Conservation (phyloP, 225 moss, liverwort and hornwort genomes). For the Polytrichum formosum region DNA sequence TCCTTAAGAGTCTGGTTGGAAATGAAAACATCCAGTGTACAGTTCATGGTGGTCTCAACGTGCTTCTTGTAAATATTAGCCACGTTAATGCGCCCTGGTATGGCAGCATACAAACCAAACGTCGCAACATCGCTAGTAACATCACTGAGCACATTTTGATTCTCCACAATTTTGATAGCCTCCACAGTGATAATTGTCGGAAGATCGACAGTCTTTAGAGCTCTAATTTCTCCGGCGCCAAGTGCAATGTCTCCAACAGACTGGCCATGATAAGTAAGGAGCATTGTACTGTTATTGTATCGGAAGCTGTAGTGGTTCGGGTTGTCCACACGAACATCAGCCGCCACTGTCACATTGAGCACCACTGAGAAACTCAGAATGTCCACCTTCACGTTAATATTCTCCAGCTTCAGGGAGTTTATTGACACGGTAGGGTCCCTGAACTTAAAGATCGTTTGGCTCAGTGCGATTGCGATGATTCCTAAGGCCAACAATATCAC, state of each 20-base stretch:
- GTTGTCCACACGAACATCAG: slow-evolving; percentile 38
- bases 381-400: slow-evolving; percentile 24
- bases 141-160: slow-evolving; percentile 29
- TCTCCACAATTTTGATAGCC: slow-evolving; percentile 21
- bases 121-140: slow-evolving; percentile 20
- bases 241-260: slow-evolving; percentile 36
- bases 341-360: slow-evolving; percentile 19
- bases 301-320: slow-evolving; percentile 50
- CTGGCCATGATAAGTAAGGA: slow-evolving; percentile 26
- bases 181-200: slow-evolving; percentile 32
- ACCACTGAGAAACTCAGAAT: slow-evolving; percentile 15
- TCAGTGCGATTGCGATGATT: slow-evolving; percentile 30
- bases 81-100: slow-evolving; percentile 36
- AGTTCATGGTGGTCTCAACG: slow-evolving; percentile 27
- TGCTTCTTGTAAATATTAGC: slow-evolving; percentile 41
- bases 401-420: slow-evolving; percentile 30
- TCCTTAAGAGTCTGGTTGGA: slow-evolving; percentile 29
- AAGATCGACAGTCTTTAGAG: slow-evolving; percentile 38
- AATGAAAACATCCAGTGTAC: slow-evolving; percentile 31
- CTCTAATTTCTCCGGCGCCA: slow-evolving; percentile 38
- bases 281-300: slow-evolving; percentile 27
- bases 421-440: slow-evolving; percentile 31
- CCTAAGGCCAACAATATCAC: slow-evolving; percentile 17
- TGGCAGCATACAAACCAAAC: slow-evolving; percentile 12
- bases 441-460: slow-evolving; percentile 55